phyloP scores from a whole-genome alignment of 805 yeast genomes.

The Candida insectorum region DNA sequence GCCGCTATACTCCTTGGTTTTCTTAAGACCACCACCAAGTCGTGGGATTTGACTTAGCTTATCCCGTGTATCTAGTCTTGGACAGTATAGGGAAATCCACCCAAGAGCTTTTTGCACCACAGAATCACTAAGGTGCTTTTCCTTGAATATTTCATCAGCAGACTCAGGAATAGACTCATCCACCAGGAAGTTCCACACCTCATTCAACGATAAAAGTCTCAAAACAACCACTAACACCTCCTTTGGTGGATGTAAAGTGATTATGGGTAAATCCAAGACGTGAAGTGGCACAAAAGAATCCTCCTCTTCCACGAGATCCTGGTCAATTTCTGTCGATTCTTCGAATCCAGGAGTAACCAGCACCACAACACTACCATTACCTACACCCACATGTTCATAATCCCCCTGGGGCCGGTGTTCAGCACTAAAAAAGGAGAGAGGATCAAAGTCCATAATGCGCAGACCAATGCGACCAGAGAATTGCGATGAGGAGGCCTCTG shows the following conservation, averaged over 20 bases:
- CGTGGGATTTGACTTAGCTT: conserved; percentile 23
- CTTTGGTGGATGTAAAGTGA: conserved; percentile 45
- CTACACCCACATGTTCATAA: background rate
- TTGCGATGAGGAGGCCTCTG: no score
- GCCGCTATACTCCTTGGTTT: conserved; percentile 35
- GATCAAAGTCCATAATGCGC: conserved; percentile 40
- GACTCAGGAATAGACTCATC: conserved; percentile 1
- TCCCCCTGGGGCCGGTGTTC: no score
- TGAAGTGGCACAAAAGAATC: conserved; percentile 40
- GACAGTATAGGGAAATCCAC: conserved; percentile 45
- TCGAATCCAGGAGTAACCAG: background rate
- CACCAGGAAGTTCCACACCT: conserved; percentile 48
- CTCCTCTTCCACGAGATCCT: conserved; percentile 9
- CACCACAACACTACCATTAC: background rate
- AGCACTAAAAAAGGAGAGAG: conserved; percentile 29
- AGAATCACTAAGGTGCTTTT: conserved; percentile 26
- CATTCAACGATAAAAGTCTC: conserved; percentile 45
- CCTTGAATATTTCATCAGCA: conserved; percentile 20
- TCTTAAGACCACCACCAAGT: conserved; percentile 25
- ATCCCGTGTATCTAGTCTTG: conserved; percentile 20
- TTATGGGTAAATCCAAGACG: conserved; percentile 56
- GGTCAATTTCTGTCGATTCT: background rate
- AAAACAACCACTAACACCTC: conserved; percentile 44
- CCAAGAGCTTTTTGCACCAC: conserved; percentile 24
- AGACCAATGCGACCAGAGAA: no score